Evolutionary conservation across 192 early-diverging fungal species (phyloP).

Genomic region (Umbelopsis isabellina): DNA sequence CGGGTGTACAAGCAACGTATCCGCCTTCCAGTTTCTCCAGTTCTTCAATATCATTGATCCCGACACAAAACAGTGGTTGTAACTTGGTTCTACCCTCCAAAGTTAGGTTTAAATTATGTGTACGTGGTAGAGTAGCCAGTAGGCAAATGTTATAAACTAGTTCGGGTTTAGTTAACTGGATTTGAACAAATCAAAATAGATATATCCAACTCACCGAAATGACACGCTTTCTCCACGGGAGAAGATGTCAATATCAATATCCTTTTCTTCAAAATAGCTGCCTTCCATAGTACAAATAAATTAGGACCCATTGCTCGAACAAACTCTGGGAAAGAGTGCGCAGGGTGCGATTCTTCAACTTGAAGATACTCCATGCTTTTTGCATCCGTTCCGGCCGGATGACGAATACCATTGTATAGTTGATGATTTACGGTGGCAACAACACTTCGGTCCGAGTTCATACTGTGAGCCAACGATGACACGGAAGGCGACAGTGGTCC

Average conservation of each 20-base stretch:
- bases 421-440: slow-evolving; percentile 1
- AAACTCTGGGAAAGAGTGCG: slow-evolving; percentile 45
- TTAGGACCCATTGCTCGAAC: slow-evolving; percentile 52
- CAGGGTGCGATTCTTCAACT: slow-evolving; percentile 39
- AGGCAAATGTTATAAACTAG: slow-evolving; percentile 54
- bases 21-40: slow-evolving; percentile 37
- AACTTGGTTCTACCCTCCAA: slow-evolving; percentile 24
- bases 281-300: slow-evolving; percentile 58
- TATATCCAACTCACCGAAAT: slow-evolving; percentile 40
- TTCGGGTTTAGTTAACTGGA: background rate
- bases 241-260: slow-evolving; percentile 53
- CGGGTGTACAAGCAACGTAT: slow-evolving; percentile 59
- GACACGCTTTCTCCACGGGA: slow-evolving; percentile 51
- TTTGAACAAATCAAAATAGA: background rate
- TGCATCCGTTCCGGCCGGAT: slow-evolving; percentile 19
- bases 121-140: slow-evolving; percentile 43
- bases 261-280: slow-evolving; percentile 50
- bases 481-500: slow-evolving; percentile 3
- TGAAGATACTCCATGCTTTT: slow-evolving; percentile 14
- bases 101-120: slow-evolving; percentile 11
- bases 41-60: slow-evolving; percentile 52
- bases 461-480: background rate
- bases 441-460: background rate
- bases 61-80: slow-evolving; percentile 48
- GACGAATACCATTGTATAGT: slow-evolving; percentile 10